Evolutionary conservation across 257 asterid genomes (phyloP).

Genomic region (Solanum etuberosum): DNA sequence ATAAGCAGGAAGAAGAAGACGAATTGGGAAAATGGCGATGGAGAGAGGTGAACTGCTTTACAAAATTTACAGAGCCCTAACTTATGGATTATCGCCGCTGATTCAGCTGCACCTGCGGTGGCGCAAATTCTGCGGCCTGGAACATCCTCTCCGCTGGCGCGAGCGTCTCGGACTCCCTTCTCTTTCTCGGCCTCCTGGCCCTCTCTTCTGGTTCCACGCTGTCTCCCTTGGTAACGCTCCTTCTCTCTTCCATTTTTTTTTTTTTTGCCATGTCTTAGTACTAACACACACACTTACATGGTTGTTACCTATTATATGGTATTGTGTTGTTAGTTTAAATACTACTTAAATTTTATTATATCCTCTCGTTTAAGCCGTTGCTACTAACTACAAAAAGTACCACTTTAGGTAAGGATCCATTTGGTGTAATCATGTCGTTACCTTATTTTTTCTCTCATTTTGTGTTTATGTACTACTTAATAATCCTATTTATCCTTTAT

Average conservation of each 20-base stretch:
- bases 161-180: constrained; percentile 86
- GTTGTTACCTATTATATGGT: neutral
- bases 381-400: neutral
- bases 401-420: neutral
- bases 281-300: too few species aligned
- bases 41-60: constrained; percentile 40
- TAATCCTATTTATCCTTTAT: too few species aligned
- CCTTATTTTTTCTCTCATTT: neutral
- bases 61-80: constrained; percentile 55
- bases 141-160: constrained; percentile 64
- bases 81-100: constrained; percentile 63
- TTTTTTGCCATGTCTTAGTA: neutral
- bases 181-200: constrained; percentile 56
- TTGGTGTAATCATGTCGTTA: neutral
- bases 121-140: constrained; percentile 73
- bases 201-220: constrained; percentile 87
- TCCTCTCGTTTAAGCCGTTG: neutral
- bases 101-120: constrained; percentile 65
- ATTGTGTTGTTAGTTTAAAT: neutral
- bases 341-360: too few species aligned
- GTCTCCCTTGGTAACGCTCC: constrained; percentile 55
- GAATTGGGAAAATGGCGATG: constrained; percentile 15
- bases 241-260: neutral
- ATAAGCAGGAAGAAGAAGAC: neutral
- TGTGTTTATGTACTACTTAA: too few species aligned